Evolutionary conservation across 371 early-diverging fungal species (phyloP).

Genomic region (Actinomortierella wolfii): DNA sequence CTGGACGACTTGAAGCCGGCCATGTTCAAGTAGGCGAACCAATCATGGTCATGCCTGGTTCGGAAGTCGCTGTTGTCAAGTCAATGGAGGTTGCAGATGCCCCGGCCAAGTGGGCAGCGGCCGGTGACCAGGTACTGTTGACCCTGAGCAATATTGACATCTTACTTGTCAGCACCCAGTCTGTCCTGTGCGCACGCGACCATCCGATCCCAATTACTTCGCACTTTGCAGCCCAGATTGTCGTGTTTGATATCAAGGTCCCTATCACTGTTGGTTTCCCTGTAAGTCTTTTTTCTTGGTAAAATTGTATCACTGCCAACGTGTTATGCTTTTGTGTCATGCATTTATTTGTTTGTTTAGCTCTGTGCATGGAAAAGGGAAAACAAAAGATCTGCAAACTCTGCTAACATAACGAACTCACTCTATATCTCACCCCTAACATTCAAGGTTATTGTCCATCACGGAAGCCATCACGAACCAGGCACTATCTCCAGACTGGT

Average conservation of each 20-base stretch:
- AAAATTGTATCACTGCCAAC: constrained; percentile 2
- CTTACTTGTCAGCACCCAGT: constrained; percentile 76
- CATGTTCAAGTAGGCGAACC: constrained; percentile 85
- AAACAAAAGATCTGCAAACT: too few species aligned
- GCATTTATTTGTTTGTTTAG: too few species aligned
- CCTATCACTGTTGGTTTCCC: constrained; percentile 94
- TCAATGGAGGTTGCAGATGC: constrained; percentile 77
- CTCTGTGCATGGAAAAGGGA: too few species aligned
- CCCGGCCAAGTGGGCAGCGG: constrained; percentile 84
- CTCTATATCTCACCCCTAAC: too few species aligned
- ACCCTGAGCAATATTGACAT: constrained; percentile 82
- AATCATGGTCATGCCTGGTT: constrained; percentile 81
- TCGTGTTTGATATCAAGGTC: constrained; percentile 88
- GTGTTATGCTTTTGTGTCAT: too few species aligned
- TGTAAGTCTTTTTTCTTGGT: constrained; percentile 46
- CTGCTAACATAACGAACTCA: too few species aligned
- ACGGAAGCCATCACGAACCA: constrained; percentile 80
- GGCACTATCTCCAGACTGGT: constrained; percentile 75
- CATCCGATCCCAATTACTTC: constrained; percentile 75
- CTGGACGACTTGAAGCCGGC: constrained; percentile 89
- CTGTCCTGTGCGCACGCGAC: constrained; percentile 73
- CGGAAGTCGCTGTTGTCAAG: constrained; percentile 78
- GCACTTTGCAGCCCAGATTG: constrained; percentile 82
- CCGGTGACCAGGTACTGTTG: constrained; percentile 89
- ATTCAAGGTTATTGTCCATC: constrained; percentile 73